Conservation (phyloP, 805 yeast species). For the Lachancea fermentati region DNA sequence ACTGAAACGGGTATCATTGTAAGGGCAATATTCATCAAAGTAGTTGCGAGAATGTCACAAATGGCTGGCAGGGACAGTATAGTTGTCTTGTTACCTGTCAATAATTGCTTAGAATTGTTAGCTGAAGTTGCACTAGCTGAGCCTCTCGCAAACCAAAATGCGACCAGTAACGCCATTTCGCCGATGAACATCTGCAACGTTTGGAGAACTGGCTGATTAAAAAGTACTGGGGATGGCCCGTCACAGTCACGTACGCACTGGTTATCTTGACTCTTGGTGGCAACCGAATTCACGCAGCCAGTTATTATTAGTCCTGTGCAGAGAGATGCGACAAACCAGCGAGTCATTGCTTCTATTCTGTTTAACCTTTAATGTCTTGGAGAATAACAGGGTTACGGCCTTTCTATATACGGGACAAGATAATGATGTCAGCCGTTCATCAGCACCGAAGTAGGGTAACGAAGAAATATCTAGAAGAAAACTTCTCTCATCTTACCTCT, state of each 20-base stretch:
- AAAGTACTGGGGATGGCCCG: constrained; percentile 26
- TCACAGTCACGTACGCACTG: constrained; percentile 54
- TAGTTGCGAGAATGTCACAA: constrained; percentile 70
- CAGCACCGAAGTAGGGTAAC: background rate
- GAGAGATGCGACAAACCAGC: constrained; percentile 5
- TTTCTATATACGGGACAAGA: background rate
- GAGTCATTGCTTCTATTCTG: background rate
- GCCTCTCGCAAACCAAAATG: constrained; percentile 23
- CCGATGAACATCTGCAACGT: constrained; percentile 80
- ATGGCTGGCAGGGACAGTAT: constrained; percentile 55
- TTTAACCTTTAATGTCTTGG: too few species aligned
- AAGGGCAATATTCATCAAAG: constrained; percentile 70
- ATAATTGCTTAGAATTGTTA: constrained; percentile 4
- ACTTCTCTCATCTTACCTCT: constrained; percentile 52
- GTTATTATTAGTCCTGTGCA: constrained; percentile 52
- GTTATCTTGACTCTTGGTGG: constrained; percentile 71
- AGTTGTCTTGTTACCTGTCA: constrained; percentile 27
- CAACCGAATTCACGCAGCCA: constrained; percentile 68
- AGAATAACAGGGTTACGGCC: background rate
- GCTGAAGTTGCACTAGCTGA: background rate
- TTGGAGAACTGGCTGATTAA: constrained; percentile 76
- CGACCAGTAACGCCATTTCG: constrained; percentile 47
- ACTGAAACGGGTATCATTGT: constrained; percentile 71
- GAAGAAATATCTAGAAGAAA: constrained; percentile 28
- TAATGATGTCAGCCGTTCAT: background rate